Evolutionary conservation across 352 stramenopile genomes (phyloP).

Genomic region (Pythium scleroteichum): DNA sequence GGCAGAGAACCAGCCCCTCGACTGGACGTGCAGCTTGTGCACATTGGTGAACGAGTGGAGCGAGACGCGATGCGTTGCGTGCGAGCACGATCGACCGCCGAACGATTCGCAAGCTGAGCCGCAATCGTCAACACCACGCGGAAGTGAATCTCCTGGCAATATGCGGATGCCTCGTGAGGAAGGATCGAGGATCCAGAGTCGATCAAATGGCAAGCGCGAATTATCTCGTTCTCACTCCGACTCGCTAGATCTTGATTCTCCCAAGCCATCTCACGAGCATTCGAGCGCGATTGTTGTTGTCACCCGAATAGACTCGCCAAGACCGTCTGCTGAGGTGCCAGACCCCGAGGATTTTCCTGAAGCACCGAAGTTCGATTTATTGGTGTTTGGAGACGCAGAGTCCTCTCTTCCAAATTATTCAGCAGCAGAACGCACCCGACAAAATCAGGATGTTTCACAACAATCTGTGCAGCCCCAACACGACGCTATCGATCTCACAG

Average conservation of each 20-base stretch:
- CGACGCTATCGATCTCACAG: too few species aligned
- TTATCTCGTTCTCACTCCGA: too few species aligned
- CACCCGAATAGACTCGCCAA: too few species aligned
- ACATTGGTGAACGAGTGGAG: slow-evolving; percentile 24
- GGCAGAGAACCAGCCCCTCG: slow-evolving; percentile 6
- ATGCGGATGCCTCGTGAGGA: too few species aligned
- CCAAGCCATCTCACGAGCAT: too few species aligned
- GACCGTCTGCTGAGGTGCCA: background rate
- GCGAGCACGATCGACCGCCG: slow-evolving; percentile 16
- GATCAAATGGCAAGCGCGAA: too few species aligned
- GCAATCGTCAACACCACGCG: background rate
- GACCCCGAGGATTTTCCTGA: slow-evolving; percentile 3
- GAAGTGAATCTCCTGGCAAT: background rate
- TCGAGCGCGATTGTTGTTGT: too few species aligned
- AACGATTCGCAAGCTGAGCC: background rate
- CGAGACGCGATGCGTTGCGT: slow-evolving; percentile 10
- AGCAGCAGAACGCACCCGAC: background rate
- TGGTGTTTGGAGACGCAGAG: slow-evolving; percentile 15
- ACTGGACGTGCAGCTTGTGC: slow-evolving; percentile 17
- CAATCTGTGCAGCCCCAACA: background rate
- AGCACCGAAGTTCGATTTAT: slow-evolving; percentile 23
- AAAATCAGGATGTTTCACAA: background rate
- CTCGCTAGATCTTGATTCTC: too few species aligned
- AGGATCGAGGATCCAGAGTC: too few species aligned
- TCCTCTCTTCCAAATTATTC: background rate